These are phyloP conservation scores for Suaeda aralocaspica DNA, from an alignment of 148 eudicot genomes.

Conservation along the genomic window DNA sequence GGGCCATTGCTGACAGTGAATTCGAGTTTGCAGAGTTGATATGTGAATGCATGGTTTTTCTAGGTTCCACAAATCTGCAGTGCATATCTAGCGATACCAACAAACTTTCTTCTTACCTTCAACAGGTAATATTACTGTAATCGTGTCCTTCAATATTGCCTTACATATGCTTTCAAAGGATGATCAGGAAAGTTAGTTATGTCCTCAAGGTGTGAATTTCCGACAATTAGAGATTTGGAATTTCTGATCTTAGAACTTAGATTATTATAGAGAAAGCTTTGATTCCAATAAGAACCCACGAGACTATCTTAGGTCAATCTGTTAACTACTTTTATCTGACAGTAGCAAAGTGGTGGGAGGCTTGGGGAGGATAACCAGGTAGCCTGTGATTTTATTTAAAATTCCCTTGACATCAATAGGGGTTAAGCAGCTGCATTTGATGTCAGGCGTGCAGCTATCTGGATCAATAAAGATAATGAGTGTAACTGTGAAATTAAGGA, in stretches of 20 bases:
- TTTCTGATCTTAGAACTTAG: background rate
- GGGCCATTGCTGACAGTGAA: constrained; percentile 52
- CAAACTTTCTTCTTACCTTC: constrained; percentile 58
- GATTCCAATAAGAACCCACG: background rate
- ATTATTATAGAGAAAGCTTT: background rate
- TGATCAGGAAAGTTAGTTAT: background rate
- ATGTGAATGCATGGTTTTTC: constrained; percentile 88
- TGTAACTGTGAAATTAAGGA: too few species aligned
- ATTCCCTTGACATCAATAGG: too few species aligned
- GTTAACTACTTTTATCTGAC: too few species aligned
- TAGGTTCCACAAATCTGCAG: constrained; percentile 80
- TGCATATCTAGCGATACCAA: constrained; percentile 54
- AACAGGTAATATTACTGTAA: constrained; percentile 77
- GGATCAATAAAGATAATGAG: too few species aligned
- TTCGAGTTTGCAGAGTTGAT: constrained; percentile 78
- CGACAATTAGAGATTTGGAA: background rate
- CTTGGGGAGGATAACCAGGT: too few species aligned
- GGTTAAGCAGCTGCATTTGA: too few species aligned
- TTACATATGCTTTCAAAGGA: background rate
- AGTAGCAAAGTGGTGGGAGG: too few species aligned
- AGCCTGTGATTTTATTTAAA: too few species aligned
- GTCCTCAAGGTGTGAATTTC: background rate
- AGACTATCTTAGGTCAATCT: background rate
- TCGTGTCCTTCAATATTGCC: constrained; percentile 6
- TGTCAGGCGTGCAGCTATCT: too few species aligned